Conservation (phyloP, 2,329 filamentous ascomycete genomes). For the Beauveria pseudobassiana region DNA sequence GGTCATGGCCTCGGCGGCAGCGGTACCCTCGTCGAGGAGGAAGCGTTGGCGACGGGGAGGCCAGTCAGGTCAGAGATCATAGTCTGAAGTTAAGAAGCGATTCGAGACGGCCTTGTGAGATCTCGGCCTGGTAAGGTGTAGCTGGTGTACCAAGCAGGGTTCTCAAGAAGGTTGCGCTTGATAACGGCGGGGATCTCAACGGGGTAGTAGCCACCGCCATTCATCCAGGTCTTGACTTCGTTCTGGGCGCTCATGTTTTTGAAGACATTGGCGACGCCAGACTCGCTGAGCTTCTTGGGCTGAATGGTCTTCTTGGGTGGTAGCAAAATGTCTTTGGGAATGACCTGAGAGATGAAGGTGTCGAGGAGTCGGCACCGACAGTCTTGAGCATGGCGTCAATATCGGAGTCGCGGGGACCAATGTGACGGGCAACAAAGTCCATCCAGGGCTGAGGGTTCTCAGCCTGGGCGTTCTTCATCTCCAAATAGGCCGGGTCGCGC, state of each 20-base stretch:
- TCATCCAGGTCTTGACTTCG: constrained; percentile 54
- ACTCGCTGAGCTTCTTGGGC: constrained; percentile 47
- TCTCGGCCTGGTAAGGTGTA: constrained; percentile 98
- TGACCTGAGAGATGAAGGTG: constrained; percentile 75
- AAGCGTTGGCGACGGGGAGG: constrained; percentile 83
- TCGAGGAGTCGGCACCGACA: constrained; percentile 68
- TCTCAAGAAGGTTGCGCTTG: constrained; percentile 86
- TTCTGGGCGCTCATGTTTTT: constrained; percentile 29
- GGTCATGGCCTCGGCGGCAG: constrained; percentile 93
- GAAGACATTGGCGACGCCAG: constrained; percentile 21
- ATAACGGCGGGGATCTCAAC: constrained; percentile 86
- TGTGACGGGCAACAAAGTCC: constrained; percentile 71
- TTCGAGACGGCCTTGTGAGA: constrained; percentile 89
- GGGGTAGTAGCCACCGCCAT: constrained; percentile 82
- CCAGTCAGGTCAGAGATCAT: constrained; percentile 83
- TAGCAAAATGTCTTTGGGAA: constrained; percentile 67
- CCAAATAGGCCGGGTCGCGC: constrained; percentile 17
- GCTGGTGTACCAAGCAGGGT: constrained; percentile 94
- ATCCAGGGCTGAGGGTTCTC: constrained; percentile 18
- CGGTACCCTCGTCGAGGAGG: constrained; percentile 87
- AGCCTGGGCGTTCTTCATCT: constrained; percentile 17
- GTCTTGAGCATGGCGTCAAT: constrained; percentile 71
- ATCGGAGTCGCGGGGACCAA: constrained; percentile 68
- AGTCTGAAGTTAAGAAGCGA: constrained; percentile 94
- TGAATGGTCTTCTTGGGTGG: constrained; percentile 25